Evolutionary conservation across 768 basidiomycete species (phyloP).

Genomic region (Melanogaster broomeanus): DNA sequence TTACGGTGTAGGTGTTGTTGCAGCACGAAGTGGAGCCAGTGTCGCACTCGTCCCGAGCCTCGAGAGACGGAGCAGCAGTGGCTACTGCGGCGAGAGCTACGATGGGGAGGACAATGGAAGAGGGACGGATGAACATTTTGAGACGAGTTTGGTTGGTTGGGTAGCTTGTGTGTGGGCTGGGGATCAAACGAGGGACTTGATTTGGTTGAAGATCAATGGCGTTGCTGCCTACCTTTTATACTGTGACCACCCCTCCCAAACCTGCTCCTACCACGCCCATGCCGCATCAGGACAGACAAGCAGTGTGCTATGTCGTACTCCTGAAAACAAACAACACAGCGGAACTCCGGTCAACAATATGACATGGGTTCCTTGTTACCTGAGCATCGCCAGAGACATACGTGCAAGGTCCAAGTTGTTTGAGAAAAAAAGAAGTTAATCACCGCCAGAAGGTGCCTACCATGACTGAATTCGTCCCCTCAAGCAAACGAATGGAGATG

Average conservation of each 20-base stretch:
- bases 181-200: neutral
- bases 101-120: slow-evolving; percentile 1
- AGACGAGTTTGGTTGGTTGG: neutral
- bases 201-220: neutral
- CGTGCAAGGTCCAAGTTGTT: too few relatives aligned
- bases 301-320: too few relatives aligned
- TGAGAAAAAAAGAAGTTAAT: too few relatives aligned
- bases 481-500: too few relatives aligned
- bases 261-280: too few relatives aligned
- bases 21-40: slow-evolving; percentile 17
- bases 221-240: neutral
- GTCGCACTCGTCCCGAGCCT: slow-evolving; percentile 6
- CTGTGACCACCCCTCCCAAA: neutral
- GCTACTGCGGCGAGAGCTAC: slow-evolving; percentile 8
- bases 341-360: too few relatives aligned
- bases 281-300: too few relatives aligned
- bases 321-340: too few relatives aligned
- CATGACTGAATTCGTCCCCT: too few relatives aligned
- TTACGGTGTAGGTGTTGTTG: neutral
- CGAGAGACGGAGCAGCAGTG: slow-evolving; percentile 6
- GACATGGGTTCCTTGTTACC: too few relatives aligned
- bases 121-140: slow-evolving; percentile 4
- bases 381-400: too few relatives aligned
- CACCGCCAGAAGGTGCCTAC: too few relatives aligned
- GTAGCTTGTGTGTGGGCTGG: neutral